Evolutionary conservation across 179 eudicot genomes (phyloP).

Genomic region (Nepenthes alata): DNA sequence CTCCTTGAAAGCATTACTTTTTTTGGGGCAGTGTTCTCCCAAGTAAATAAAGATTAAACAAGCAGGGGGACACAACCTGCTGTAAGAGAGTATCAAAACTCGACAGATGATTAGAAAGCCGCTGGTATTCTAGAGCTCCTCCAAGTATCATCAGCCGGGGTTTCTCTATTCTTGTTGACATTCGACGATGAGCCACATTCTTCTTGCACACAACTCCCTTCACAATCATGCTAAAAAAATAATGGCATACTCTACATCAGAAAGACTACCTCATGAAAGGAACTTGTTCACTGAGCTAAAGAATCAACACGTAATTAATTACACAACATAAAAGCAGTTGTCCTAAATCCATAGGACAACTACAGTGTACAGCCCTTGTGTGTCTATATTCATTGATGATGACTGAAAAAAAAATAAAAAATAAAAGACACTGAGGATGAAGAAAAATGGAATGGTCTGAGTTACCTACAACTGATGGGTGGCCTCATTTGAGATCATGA

Average conservation of each 20-base stretch:
- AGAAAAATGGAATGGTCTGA: too few species aligned
- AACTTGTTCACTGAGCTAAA: not conserved
- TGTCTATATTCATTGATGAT: too few species aligned
- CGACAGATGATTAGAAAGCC: constrained; percentile 74
- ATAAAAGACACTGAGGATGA: too few species aligned
- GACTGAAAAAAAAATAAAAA: too few species aligned
- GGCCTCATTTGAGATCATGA: too few species aligned
- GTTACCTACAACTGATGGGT: too few species aligned
- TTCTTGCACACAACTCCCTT: constrained; percentile 96
- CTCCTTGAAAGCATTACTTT: not conserved
- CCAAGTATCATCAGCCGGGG: constrained; percentile 83
- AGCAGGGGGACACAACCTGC: constrained; percentile 43
- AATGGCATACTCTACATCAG: constrained; percentile 14
- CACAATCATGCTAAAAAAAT: constrained; percentile 50
- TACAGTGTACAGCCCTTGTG: too few species aligned
- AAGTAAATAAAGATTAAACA: too few species aligned
- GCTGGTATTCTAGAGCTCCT: constrained; percentile 97
- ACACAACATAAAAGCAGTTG: not conserved
- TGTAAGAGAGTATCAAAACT: constrained; percentile 92
- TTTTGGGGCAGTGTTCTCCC: too few species aligned
- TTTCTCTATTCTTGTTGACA: constrained; percentile 78
- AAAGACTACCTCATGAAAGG: not conserved
- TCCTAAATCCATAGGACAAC: not conserved
- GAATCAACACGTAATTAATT: not conserved
- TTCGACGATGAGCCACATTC: constrained; percentile 90